Base-by-base conservation (phyloP, 2,329 filamentous ascomycete genomes). In the Aspergillus niger region DNA sequence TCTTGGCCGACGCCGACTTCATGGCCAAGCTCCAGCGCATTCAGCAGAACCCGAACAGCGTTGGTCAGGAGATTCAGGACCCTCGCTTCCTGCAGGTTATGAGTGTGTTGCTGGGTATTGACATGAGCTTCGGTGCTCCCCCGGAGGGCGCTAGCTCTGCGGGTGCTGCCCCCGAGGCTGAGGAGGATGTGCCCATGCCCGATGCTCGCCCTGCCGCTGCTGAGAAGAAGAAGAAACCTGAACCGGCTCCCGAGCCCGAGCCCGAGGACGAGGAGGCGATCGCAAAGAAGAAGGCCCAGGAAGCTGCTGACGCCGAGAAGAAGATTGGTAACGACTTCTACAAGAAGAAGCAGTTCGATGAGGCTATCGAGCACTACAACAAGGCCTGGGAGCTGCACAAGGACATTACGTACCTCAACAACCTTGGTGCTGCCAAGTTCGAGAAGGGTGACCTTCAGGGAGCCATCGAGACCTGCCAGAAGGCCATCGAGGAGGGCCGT, bases 351-450 rank as follows among this genome's bases (percentile, higher is more conserved):
- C 89, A 97, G 74, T 97, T 99, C 68, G 95, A 98, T 71, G 88
- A 90, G 73, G 95, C 95, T 54, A 97, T 99, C 71, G 87, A 89
- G 74, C 92, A 99, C 81, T 99, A 99, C 83, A 86, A 78, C 75
- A 96, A 96, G 77, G 95, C 95, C 0, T 99, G 95, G 95, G 93
- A 97, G 61, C 79, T 91, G 41, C 84, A 91, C 86, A 95, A 97
- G 83, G 95, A 99, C 72, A 96, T 99, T 72, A 95, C 94, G 15
- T 99, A 99, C 80, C 85, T 98, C 62, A 99, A 96, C 82, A 99
- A 99, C 80, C 85, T 96, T 32, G 92, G 92, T 62, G 95, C 95
- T 3, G 95, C 94, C 62, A 87, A 96, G 72, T 98, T 93, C 70
- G 95, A 99, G 78, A 97, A 98, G 83, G 93, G 92, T 59, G 95